A percentile compares a stretch with the other conserved stretches of the same genome.
These are phyloP conservation scores for Sonneratia caseolaris DNA, from an alignment of 345 rosid species.

Conservation along the genomic window DNA sequence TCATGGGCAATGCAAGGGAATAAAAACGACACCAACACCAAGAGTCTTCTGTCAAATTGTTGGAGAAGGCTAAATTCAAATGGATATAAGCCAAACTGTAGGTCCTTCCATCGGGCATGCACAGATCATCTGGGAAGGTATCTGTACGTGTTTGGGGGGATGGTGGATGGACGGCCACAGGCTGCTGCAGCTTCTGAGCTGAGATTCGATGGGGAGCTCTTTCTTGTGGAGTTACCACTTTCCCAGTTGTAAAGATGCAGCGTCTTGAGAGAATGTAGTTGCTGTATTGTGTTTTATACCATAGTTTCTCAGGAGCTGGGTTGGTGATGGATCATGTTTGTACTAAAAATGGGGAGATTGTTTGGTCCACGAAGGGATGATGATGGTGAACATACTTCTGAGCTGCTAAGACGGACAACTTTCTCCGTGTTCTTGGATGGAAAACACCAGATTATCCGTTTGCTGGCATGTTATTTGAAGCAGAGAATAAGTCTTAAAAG, in stretches of 20 bases:
- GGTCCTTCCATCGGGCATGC: conserved; percentile 85
- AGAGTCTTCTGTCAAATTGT: conserved; percentile 14
- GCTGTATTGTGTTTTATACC: too few relatives aligned
- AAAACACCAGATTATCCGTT: neutral
- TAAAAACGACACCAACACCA: conserved; percentile 11
- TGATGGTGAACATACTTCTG: neutral
- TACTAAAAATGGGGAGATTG: neutral
- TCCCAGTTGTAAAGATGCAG: neutral
- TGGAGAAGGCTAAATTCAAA: conserved; percentile 56
- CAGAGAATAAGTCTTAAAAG: too few relatives aligned
- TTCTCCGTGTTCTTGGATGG: neutral
- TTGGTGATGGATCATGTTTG: neutral
- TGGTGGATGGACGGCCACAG: conserved; percentile 63
- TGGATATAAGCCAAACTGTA: conserved; percentile 43
- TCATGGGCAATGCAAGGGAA: conserved; percentile 15
- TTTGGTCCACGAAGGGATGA: neutral
- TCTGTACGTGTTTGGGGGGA: conserved; percentile 77
- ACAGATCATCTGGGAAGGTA: conserved; percentile 56
- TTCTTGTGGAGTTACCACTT: conserved; percentile 14
- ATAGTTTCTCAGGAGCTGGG: neutral
- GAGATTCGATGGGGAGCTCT: conserved; percentile 69
- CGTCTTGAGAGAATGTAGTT: neutral
- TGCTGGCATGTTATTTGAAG: neutral
- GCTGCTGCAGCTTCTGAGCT: conserved; percentile 47
- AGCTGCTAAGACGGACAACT: neutral